These are phyloP conservation scores for Fonsecaea nubica DNA, from an alignment of 2,329 filamentous ascomycete genomes.

Conservation along the genomic window DNA sequence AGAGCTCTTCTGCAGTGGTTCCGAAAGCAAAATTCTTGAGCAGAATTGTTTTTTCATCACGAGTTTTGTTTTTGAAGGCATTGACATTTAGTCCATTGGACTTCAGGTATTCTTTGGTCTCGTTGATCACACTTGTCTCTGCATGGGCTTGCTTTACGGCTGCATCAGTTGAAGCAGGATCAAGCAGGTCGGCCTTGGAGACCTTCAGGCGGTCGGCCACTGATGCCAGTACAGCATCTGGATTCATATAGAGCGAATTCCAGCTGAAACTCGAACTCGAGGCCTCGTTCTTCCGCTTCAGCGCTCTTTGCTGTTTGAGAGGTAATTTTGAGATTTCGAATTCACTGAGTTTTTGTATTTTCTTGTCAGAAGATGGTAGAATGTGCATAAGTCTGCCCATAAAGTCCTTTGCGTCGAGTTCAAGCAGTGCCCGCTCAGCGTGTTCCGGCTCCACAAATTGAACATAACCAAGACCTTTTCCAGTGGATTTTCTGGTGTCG, in stretches of 20 bases:
- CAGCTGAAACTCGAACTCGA: slow-evolving; percentile 85
- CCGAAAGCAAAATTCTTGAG: slow-evolving; percentile 95
- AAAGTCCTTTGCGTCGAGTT: slow-evolving; percentile 83
- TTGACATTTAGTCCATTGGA: slow-evolving; percentile 89
- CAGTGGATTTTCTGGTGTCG: slow-evolving; percentile 70
- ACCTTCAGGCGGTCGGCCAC: slow-evolving; percentile 86
- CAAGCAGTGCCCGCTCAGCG: slow-evolving; percentile 79
- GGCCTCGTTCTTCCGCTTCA: slow-evolving; percentile 83
- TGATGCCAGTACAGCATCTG: slow-evolving; percentile 88
- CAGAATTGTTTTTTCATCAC: slow-evolving; percentile 84
- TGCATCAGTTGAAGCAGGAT: slow-evolving; percentile 93
- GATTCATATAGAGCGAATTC: slow-evolving; percentile 99
- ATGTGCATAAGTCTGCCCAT: slow-evolving; percentile 93
- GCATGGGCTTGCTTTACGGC: slow-evolving; percentile 96
- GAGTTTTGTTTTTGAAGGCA: slow-evolving; percentile 82
- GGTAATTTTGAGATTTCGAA: slow-evolving; percentile 89
- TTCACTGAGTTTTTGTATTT: slow-evolving; percentile 82
- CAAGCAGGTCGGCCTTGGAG: slow-evolving; percentile 86
- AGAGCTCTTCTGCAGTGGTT: slow-evolving; percentile 78
- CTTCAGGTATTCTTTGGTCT: slow-evolving; percentile 90
- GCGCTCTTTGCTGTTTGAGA: slow-evolving; percentile 90
- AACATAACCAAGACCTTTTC: slow-evolving; percentile 90
- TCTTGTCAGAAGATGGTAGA: slow-evolving; percentile 81
- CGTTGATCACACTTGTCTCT: slow-evolving; percentile 94
- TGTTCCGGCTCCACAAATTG: slow-evolving; percentile 74